Percentiles rank a stretch among this genome's conserved stretches.
These are phyloP conservation scores for Leptographium wingfieldii DNA, from an alignment of 2,329 filamentous ascomycete genomes.

Conservation along the genomic window DNA sequence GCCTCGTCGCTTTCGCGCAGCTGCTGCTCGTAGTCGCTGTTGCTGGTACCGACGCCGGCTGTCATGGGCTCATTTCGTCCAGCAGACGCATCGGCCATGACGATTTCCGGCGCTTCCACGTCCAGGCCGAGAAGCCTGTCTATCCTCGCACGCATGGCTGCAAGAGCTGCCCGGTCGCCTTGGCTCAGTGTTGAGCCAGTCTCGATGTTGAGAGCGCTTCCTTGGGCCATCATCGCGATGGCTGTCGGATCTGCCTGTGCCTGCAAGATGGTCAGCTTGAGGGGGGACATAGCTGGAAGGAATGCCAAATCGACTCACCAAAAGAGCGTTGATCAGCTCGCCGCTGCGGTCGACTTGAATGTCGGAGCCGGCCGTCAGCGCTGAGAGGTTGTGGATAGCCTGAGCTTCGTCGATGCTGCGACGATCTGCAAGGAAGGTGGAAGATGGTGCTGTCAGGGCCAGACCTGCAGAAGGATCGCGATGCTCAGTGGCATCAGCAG, in stretches of 20 bases:
- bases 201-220: constrained; percentile 30
- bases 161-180: constrained; percentile 31
- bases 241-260: constrained; percentile 30
- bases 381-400: constrained; percentile 46
- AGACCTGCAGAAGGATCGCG: not conserved
- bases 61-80: not conserved
- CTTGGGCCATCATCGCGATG: constrained; percentile 36
- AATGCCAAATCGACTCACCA: constrained; percentile 37
- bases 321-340: constrained; percentile 45
- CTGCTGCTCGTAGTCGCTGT: not conserved
- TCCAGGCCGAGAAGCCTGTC: constrained; percentile 10
- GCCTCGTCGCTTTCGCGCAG: not conserved
- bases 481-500: not conserved
- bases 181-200: constrained; percentile 23
- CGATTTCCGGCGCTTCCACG: not conserved
- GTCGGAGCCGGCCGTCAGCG: not conserved
- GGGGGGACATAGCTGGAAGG: not conserved
- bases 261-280: constrained; percentile 18
- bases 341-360: constrained; percentile 18
- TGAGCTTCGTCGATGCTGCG: constrained; percentile 50
- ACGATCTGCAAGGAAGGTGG: constrained; percentile 17
- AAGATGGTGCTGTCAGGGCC: not conserved
- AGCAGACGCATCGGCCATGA: constrained; percentile 3
- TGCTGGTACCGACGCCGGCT: not conserved
- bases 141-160: constrained; percentile 32